Base-by-base conservation (phyloP, 441 rosid species). In the Pelargonium myrrhifolium region DNA sequence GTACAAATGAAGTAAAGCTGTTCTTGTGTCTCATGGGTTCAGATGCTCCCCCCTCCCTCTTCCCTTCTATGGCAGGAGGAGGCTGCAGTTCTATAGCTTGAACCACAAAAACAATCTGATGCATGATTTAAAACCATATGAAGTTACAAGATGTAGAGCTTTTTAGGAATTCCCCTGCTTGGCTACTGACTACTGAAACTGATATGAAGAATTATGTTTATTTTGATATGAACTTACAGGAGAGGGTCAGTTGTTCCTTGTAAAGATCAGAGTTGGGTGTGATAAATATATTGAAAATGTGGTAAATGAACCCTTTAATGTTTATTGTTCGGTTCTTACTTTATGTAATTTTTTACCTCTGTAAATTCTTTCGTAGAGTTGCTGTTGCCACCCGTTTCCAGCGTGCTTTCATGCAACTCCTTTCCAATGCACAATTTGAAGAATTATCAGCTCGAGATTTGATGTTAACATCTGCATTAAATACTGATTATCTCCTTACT, bases 371-470 rank as follows among this genome's bases (percentile, higher is more conserved):
- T 62, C 77, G 79, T 76, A 93, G 99, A 73, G 84, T 86, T 63
- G 85, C 74, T 65, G 93, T 83, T 80, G 90, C 95, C 68, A 78
- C 95, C 5, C 92, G 90, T 75, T 90, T 93, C 82, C 99, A 90
- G 85, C 91, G 83, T 70, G 82, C 90, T 82, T 93, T 88, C 74
- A 87, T 91, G 96, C 95, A 82, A 79, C 97, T 93, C 71, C 97
- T 93, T n/a, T 65, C 71, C 60, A 78, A 80, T 78, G 99, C 97
- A 24, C 90, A 88, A 77, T 93, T 90, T 78, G 88, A 91, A 81
- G 99, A 93, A 78, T 86, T 93, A 74, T 93, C 99, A 9, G 89
- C 87, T 47, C 73, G 76, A 74, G 99, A 93, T 85, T 85, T 93
- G 88, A 84, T 78, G 81, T 77, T 93, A 81, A 85, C 97, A 2